phyloP scores from a whole-genome alignment of 2,329 filamentous ascomycete genomes.

The Cytospora piceae region DNA sequence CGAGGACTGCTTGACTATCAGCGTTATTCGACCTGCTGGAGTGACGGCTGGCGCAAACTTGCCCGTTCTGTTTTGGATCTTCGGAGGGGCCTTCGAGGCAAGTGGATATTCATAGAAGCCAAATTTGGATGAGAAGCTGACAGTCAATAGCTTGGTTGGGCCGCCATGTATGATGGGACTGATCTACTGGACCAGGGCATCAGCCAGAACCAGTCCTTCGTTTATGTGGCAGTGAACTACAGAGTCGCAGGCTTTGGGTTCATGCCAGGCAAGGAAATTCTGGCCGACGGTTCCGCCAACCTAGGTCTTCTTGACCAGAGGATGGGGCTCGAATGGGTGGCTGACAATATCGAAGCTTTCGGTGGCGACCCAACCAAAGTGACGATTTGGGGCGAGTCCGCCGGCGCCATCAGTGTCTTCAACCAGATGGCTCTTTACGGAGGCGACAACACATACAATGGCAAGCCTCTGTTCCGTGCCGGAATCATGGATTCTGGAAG shows the following conservation, averaged over 20 bases:
- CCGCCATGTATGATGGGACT: conserved; percentile 56
- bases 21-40: conserved; percentile 61
- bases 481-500: conserved; percentile 79
- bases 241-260: conserved; percentile 76
- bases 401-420: conserved; percentile 72
- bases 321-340: conserved; percentile 74
- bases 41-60: conserved; percentile 59
- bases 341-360: conserved; percentile 76
- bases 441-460: conserved; percentile 75
- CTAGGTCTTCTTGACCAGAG: conserved; percentile 74
- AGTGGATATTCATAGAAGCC: conserved; percentile 7
- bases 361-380: conserved; percentile 80
- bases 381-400: conserved; percentile 78
- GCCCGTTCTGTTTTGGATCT: conserved; percentile 74
- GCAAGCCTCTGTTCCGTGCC: conserved; percentile 72
- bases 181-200: conserved; percentile 52
- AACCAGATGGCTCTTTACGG: conserved; percentile 77
- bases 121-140: neutral
- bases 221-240: conserved; percentile 81
- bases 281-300: conserved; percentile 69
- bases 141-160: conserved; percentile 47
- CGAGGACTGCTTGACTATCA: conserved; percentile 68
- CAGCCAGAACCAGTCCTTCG: conserved; percentile 61
- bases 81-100: conserved; percentile 65
- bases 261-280: conserved; percentile 68